phyloP scores from a whole-genome alignment of 352 stramenopile species.

The Chrysophaeum taylorii region DNA sequence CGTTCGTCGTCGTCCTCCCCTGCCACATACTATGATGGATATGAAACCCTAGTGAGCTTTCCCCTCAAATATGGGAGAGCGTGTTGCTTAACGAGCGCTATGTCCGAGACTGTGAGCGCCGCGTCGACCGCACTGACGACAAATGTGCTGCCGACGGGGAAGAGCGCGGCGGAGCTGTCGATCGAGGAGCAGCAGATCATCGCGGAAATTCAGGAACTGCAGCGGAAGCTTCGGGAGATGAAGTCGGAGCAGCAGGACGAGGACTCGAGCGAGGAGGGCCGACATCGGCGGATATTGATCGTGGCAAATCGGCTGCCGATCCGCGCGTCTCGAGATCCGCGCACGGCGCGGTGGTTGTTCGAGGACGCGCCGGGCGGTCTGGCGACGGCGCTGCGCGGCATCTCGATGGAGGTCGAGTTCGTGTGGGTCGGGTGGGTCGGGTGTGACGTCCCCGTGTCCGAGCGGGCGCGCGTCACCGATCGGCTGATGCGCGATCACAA shows the following conservation, averaged over 20 bases:
- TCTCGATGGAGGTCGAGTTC: conserved; percentile 56
- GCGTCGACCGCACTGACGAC: too few species aligned
- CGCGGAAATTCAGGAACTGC: conserved; percentile 75
- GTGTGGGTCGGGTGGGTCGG: conserved; percentile 79
- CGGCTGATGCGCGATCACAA: conserved; percentile 55
- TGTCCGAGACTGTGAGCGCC: too few species aligned
- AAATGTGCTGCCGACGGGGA: too few species aligned
- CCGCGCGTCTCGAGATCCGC: conserved; percentile 65
- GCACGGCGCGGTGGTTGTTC: conserved; percentile 58
- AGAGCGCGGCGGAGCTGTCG: conserved; percentile 47
- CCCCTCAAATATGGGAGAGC: too few species aligned
- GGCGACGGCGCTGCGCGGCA: conserved; percentile 10
- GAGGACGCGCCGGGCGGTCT: conserved; percentile 1
- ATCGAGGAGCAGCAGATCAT: conserved; percentile 72
- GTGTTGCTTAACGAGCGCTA: too few species aligned
- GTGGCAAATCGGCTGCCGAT: conserved; percentile 78
- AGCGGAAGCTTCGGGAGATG: conserved; percentile 55
- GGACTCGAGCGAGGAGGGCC: conserved; percentile 41
- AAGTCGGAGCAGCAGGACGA: conserved; percentile 29
- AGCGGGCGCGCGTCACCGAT: conserved; percentile 33
- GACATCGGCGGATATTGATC: conserved; percentile 65
- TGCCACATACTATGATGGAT: too few species aligned
- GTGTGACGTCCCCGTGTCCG: conserved; percentile 64
- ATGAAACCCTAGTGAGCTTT: too few species aligned
- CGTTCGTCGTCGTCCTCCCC: too few species aligned